A percentile compares a stretch with the other conserved stretches of the same genome.
Conservation (phyloP, 148 eudicot genomes). For the Heliamphora exappendiculata region DNA sequence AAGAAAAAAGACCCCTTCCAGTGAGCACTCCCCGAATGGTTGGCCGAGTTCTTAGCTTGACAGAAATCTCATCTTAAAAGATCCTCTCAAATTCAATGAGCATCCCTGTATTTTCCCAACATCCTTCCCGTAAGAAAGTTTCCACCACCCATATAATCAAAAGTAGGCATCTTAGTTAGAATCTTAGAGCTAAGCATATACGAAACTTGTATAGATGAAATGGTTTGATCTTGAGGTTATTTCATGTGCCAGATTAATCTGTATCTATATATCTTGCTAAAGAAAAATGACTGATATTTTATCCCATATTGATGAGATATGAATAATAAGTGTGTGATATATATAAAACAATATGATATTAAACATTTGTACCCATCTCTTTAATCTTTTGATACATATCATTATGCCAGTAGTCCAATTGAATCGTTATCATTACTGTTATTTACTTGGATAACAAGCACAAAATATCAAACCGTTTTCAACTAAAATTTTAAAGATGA, state of each 20-base stretch:
- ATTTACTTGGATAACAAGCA: background rate
- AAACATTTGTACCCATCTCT: too few relatives aligned
- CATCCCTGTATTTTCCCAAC: background rate
- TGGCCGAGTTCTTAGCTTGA: slow-evolving; percentile 38
- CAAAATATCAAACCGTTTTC: too few relatives aligned
- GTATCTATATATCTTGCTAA: slow-evolving; percentile 6
- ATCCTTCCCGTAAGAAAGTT: background rate
- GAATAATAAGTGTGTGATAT: too few relatives aligned
- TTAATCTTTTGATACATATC: too few relatives aligned
- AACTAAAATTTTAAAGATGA: too few relatives aligned
- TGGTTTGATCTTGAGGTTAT: background rate
- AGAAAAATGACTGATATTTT: too few relatives aligned
- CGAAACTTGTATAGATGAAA: background rate
- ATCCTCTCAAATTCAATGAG: background rate
- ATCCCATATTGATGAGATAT: too few relatives aligned
- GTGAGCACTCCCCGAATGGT: slow-evolving; percentile 58
- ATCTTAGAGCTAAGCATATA: background rate
- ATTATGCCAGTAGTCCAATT: too few relatives aligned
- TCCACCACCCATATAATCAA: background rate
- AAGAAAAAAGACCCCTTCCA: slow-evolving; percentile 34
- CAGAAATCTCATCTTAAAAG: slow-evolving; percentile 13
- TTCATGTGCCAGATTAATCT: background rate
- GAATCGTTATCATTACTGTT: background rate
- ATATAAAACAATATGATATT: too few relatives aligned
- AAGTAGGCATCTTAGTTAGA: background rate